Evolutionary conservation across 257 asterid genomes (phyloP).

Genomic region (Cinchona pubescens): DNA sequence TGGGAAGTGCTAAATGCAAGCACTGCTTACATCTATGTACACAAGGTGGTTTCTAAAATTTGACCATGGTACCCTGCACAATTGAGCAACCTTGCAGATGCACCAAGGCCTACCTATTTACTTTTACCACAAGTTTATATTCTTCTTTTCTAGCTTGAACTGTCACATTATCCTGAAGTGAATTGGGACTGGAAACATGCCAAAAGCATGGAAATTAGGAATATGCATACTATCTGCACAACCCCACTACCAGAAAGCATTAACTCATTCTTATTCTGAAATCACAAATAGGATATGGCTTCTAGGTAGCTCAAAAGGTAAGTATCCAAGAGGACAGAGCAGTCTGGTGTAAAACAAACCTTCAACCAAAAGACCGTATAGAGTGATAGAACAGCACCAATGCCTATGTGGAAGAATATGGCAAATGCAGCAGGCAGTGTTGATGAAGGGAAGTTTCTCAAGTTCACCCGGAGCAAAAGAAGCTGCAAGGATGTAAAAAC

Average conservation of each 20-base stretch:
- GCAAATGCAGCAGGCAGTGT: constrained; percentile 67
- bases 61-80: background rate
- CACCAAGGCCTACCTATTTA: background rate
- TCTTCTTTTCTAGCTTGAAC: background rate
- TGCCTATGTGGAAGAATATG: constrained; percentile 68
- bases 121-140: background rate
- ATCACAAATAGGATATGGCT: background rate
- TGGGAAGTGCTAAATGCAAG: background rate
- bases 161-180: background rate
- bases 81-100: background rate
- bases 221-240: too few relatives aligned
- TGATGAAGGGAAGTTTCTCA: constrained; percentile 73
- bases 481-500: constrained; percentile 51
- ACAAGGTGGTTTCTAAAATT: background rate
- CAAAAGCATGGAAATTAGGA: background rate
- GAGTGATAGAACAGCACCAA: constrained; percentile 78
- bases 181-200: background rate
- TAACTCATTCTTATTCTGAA: background rate
- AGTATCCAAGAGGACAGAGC: background rate
- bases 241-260: background rate
- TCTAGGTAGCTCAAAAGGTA: background rate
- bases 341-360: constrained; percentile 42
- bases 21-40: background rate
- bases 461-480: constrained; percentile 59
- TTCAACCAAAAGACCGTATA: constrained; percentile 83